Conservation (phyloP, 345 rosid species). For the Arabidopsis suecica region DNA sequence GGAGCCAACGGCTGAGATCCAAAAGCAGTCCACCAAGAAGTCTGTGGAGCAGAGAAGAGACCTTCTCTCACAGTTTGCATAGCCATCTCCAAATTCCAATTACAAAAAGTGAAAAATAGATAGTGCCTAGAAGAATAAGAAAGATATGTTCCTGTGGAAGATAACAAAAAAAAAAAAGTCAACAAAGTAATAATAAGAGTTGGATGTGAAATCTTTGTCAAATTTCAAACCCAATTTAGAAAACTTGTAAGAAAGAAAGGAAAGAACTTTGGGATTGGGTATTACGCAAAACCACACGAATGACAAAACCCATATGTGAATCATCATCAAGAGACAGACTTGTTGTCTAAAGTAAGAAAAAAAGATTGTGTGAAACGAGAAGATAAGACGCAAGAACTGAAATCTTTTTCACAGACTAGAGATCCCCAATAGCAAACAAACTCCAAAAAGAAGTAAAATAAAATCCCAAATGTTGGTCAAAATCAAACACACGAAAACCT, state of each 20-base stretch:
- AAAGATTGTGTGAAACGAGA: slow-evolving; percentile 24
- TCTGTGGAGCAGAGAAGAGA: slow-evolving; percentile 54
- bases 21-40: slow-evolving; percentile 71
- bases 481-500: slow-evolving; percentile 41
- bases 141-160: slow-evolving; percentile 47
- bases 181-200: slow-evolving; percentile 28
- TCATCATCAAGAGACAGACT: slow-evolving; percentile 45
- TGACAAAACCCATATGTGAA: slow-evolving; percentile 41
- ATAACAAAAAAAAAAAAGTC: slow-evolving; percentile 29
- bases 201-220: slow-evolving; percentile 26
- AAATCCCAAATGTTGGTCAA: slow-evolving; percentile 27
- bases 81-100: slow-evolving; percentile 57
- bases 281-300: slow-evolving; percentile 40
- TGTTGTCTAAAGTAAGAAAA: slow-evolving; percentile 35
- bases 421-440: slow-evolving; percentile 24
- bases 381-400: slow-evolving; percentile 22
- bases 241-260: slow-evolving; percentile 8
- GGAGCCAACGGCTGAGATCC: slow-evolving; percentile 56
- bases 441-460: slow-evolving; percentile 7
- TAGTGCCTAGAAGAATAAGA: slow-evolving; percentile 17
- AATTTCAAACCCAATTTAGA: slow-evolving; percentile 15
- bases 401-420: slow-evolving; percentile 30
- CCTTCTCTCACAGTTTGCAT: slow-evolving; percentile 82
- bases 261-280: slow-evolving; percentile 41
- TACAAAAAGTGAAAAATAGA: neutral